Percentiles rank a stretch among this genome's conserved stretches.
Conservation (phyloP, 495 filamentous ascomycete species). For the Penicillium riverlandense region DNA sequence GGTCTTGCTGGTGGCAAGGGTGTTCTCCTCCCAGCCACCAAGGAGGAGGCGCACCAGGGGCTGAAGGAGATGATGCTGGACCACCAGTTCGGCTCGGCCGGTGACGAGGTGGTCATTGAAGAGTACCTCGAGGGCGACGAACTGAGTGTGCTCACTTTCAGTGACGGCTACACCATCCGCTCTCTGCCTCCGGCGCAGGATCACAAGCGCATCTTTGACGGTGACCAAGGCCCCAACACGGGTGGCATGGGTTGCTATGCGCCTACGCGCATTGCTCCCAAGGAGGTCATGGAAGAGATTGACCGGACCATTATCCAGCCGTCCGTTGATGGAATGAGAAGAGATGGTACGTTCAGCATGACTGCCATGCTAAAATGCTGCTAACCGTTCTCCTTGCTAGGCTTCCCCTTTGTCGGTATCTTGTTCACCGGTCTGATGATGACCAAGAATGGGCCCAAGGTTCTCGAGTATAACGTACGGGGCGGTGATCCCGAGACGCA, state of each 20-base stretch:
- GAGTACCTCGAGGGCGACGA: conserved; percentile 91
- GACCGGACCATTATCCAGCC: conserved; percentile 80
- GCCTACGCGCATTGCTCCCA: conserved; percentile 74
- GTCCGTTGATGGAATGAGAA: conserved; percentile 81
- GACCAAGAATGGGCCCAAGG: conserved; percentile 76
- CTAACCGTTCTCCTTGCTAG: conserved; percentile 12
- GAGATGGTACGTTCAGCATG: conserved; percentile 45
- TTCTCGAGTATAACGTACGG: conserved; percentile 93
- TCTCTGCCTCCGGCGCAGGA: conserved; percentile 92
- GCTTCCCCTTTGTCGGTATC: conserved; percentile 72
- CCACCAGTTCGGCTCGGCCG: conserved; percentile 79
- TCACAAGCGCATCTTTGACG: conserved; percentile 90
- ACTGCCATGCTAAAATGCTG: background rate
- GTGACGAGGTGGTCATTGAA: conserved; percentile 92
- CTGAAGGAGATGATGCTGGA: conserved; percentile 86
- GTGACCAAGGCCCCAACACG: conserved; percentile 88
- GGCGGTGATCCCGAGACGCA: conserved; percentile 97
- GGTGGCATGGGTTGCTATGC: conserved; percentile 98
- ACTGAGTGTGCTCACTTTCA: conserved; percentile 83
- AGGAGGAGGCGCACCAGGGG: conserved; percentile 73
- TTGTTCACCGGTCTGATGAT: conserved; percentile 98
- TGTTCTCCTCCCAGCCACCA: conserved; percentile 74
- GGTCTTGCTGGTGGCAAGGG: conserved; percentile 89
- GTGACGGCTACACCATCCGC: conserved; percentile 78
- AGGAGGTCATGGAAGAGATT: conserved; percentile 66